Evolutionary conservation across 2,329 filamentous ascomycete genomes (phyloP), one percentile per base, ranked within the genome.

Genomic region (Bipolaris victoriae): DNA sequence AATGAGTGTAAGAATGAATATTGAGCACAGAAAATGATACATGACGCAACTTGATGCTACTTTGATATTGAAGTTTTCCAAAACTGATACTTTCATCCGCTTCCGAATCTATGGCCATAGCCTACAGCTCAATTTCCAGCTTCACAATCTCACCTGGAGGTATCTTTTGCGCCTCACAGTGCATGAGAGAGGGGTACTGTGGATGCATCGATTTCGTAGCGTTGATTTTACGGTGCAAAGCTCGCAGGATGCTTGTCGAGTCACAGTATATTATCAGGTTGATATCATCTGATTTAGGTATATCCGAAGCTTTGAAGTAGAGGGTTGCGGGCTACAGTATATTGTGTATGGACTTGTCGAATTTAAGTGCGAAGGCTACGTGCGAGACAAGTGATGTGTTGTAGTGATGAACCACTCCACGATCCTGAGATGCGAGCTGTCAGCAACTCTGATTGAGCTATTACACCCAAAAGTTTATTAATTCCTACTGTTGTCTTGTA

Each of bases 41-140:
- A 31, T 29, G 15, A n/a, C 1, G 3, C 7, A 7, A 20, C 13
- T 47, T 24, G 9, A 16, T 36, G 26, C 16, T 20, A 22, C 16
- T 13, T 33, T 15, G 1, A 46, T 22, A 35, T 9, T 16, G 13
- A 15, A 46, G 6, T 46, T 15, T 10, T 2, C 13, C 13, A 7
- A 22, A 15, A 31, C 37, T 35, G 5, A 65, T 45, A 1, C 40
- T 33, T 47, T 63, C 56, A n/a, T 55, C 61, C 33, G 55, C 76
- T 4, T 81, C 78, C 57, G 78, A 82, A 20, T 80, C 75, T 0
- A 80, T 71, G 0, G 80, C 79, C 69, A 78, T 76, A 0, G 51
- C 53, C 53, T 60, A 63, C 3, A 61, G 10, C 1, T 55, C 50
- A 44, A 63, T 82, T 6, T 63, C 62, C 16, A 57, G n/a, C 50